Percentiles rank a stretch among this genome's conserved stretches.
phyloP scores from a whole-genome alignment of 2,329 filamentous ascomycete genomes.

The Whalleya microplaca region DNA sequence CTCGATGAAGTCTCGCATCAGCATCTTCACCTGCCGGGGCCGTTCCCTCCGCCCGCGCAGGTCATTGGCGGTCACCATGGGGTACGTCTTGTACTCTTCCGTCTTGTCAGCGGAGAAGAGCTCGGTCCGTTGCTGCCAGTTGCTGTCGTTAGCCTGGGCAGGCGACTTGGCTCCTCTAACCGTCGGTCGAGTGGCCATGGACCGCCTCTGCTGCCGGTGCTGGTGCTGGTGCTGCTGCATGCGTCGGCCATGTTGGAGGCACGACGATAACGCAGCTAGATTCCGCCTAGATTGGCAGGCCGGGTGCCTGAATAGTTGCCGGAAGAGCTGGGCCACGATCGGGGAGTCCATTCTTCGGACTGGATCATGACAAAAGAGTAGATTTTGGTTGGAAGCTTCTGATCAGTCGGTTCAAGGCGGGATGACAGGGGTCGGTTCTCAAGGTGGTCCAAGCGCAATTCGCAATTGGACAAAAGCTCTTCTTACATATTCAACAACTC shows the following conservation, averaged over 20 bases:
- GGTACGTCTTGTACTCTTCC: slow-evolving; percentile 80
- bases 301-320: slow-evolving; percentile 80
- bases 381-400: slow-evolving; percentile 14
- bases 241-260: slow-evolving; percentile 45
- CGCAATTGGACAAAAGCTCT: too few relatives aligned
- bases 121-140: slow-evolving; percentile 85
- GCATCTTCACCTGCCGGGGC: slow-evolving; percentile 91
- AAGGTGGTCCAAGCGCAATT: neutral
- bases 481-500: neutral
- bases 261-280: slow-evolving; percentile 41
- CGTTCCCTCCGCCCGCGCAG: slow-evolving; percentile 74
- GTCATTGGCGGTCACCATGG: slow-evolving; percentile 81
- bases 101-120: slow-evolving; percentile 76
- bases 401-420: neutral
- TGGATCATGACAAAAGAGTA: neutral
- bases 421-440: neutral
- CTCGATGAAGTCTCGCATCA: slow-evolving; percentile 96
- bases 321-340: slow-evolving; percentile 76
- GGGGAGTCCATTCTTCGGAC: slow-evolving; percentile 74
- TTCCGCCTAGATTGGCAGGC: slow-evolving; percentile 61
- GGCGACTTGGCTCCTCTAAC: slow-evolving; percentile 32
- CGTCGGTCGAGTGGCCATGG: slow-evolving; percentile 33
- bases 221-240: slow-evolving; percentile 27
- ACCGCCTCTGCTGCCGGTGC: slow-evolving; percentile 36
- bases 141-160: slow-evolving; percentile 58